These are phyloP conservation scores for Patellifolia procumbens DNA, from an alignment of 179 eudicot species.

Conservation along the genomic window DNA sequence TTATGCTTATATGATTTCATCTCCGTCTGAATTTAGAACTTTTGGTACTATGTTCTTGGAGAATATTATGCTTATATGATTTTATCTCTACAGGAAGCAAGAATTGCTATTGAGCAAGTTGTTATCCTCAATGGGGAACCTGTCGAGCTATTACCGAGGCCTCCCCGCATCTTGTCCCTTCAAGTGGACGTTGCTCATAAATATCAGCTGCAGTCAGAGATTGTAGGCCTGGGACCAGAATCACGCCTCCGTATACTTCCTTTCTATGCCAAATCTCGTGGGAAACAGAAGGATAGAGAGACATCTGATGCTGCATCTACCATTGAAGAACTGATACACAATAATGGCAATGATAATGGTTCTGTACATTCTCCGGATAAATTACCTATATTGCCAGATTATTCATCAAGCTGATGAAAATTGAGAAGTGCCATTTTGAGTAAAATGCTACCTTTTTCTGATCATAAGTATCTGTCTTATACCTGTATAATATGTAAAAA, in stretches of 20 bases:
- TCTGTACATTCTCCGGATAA: conserved; percentile 43
- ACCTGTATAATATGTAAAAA: conserved; percentile 7
- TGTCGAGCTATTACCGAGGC: conserved; percentile 77
- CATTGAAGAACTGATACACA: conserved; percentile 41
- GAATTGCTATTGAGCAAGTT: conserved; percentile 76
- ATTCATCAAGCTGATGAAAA: conserved; percentile 21
- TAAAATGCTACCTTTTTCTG: not conserved
- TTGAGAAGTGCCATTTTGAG: conserved; percentile 20
- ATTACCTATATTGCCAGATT: conserved; percentile 83
- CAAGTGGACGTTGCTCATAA: conserved; percentile 66
- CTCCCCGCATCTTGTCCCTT: conserved; percentile 55
- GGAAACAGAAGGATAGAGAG: conserved; percentile 29
- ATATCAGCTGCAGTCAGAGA: conserved; percentile 63
- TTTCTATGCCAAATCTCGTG: conserved; percentile 25
- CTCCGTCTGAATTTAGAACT: not conserved
- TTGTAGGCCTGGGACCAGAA: conserved; percentile 52
- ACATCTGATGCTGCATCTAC: conserved; percentile 35
- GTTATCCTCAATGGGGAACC: conserved; percentile 82
- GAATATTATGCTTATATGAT: not conserved
- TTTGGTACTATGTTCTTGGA: not conserved
- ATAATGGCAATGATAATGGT: conserved; percentile 52
- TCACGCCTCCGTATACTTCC: conserved; percentile 63
- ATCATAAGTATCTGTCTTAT: not conserved
- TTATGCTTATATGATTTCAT: not conserved
- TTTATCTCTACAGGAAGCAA: conserved; percentile 65